phyloP scores from a whole-genome alignment of 192 early-diverging fungal genomes.

The Mortierella antarctica region DNA sequence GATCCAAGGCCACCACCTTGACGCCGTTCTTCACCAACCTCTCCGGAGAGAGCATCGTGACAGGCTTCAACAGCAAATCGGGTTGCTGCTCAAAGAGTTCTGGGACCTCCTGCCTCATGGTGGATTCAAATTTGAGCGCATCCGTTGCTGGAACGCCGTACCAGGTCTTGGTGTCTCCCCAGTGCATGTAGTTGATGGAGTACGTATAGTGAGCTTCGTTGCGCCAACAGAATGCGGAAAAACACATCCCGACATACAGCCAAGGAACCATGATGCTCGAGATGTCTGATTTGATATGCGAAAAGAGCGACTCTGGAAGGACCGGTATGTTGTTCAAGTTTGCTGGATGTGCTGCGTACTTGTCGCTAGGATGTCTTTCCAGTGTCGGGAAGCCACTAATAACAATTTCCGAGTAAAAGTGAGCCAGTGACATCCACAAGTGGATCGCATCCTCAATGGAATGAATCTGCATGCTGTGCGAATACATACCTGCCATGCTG shows the following conservation, averaged over 20 bases:
- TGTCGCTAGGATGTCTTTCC: conserved; percentile 73
- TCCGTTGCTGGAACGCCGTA: conserved; percentile 90
- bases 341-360: conserved; percentile 81
- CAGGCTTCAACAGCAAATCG: conserved; percentile 92
- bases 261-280: conserved; percentile 97
- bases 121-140: conserved; percentile 85
- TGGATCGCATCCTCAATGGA: too few species aligned
- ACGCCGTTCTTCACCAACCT: conserved; percentile 77
- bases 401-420: not conserved
- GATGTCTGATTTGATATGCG: conserved; percentile 91
- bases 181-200: conserved; percentile 97
- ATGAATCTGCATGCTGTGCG: not conserved
- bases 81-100: conserved; percentile 92
- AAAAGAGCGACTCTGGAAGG: conserved; percentile 83
- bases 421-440: too few species aligned
- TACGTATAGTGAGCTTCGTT: conserved; percentile 98
- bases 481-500: conserved; percentile 82
- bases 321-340: conserved; percentile 93
- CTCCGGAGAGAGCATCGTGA: conserved; percentile 89
- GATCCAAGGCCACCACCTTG: conserved; percentile 81
- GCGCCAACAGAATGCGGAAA: conserved; percentile 98
- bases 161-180: conserved; percentile 98
- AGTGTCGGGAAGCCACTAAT: conserved; percentile 83
- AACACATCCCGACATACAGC: conserved; percentile 97
- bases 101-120: conserved; percentile 82